A percentile compares a stretch with the other conserved stretches of the same genome.
These are phyloP conservation scores for Kodamaea suecica DNA, from an alignment of 1,139 yeast genomes.

Conservation along the genomic window DNA sequence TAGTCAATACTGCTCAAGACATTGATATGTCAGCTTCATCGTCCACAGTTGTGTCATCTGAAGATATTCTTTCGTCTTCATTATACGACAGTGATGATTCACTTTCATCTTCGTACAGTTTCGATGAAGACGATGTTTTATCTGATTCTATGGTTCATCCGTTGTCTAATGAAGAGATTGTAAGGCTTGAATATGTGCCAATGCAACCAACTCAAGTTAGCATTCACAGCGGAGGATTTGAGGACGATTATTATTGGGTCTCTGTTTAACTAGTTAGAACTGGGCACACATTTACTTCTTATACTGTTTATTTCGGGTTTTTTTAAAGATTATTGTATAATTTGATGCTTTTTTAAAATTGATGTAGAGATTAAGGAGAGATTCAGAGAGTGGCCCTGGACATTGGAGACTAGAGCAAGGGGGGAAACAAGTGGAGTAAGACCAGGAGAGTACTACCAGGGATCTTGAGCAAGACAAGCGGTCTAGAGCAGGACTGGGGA, in stretches of 20 bases:
- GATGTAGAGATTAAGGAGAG: too few relatives aligned
- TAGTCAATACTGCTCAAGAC: not conserved
- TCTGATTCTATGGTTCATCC: conserved; percentile 21
- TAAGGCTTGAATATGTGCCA: conserved; percentile 18
- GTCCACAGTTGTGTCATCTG: conserved; percentile 11
- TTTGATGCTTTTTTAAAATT: too few relatives aligned
- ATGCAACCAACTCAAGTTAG: conserved; percentile 12
- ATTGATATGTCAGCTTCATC: conserved; percentile 4
- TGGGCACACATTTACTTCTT: too few relatives aligned
- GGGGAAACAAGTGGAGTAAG: too few relatives aligned
- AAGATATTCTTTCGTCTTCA: conserved; percentile 25
- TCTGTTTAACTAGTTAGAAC: conserved; percentile 10
- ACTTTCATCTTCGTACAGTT: conserved; percentile 14
- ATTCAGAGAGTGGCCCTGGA: too few relatives aligned
- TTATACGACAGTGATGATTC: conserved; percentile 17
- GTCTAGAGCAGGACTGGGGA: too few relatives aligned
- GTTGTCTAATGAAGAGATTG: conserved; percentile 22
- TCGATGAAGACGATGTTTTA: conserved; percentile 20
- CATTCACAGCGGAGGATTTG: conserved; percentile 9
- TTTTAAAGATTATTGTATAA: too few relatives aligned
- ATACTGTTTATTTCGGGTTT: too few relatives aligned
- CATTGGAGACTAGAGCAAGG: too few relatives aligned
- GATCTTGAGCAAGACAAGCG: too few relatives aligned
- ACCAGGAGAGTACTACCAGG: too few relatives aligned
- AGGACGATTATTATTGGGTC: conserved; percentile 27